Evolutionary conservation across 768 basidiomycete species (phyloP).

Genomic region (Pisolithus albus): DNA sequence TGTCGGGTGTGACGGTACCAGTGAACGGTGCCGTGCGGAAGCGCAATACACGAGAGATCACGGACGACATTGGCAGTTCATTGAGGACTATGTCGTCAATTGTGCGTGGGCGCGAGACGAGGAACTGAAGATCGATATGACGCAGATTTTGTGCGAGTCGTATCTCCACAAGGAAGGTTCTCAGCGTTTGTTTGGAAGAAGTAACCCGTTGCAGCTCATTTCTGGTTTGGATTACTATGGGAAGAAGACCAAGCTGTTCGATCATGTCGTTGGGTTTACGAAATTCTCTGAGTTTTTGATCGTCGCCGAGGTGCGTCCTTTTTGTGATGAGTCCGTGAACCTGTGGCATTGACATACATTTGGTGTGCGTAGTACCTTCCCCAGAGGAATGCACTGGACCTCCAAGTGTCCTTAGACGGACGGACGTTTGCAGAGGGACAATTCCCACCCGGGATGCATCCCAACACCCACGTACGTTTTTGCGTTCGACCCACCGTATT

Average conservation of each 20-base stretch:
- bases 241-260: slow-evolving; percentile 71
- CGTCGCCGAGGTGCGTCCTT: slow-evolving; percentile 74
- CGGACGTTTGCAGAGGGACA: slow-evolving; percentile 73
- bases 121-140: slow-evolving; percentile 71
- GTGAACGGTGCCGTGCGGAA: slow-evolving; percentile 59
- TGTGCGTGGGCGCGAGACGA: slow-evolving; percentile 90
- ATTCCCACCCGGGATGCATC: slow-evolving; percentile 88
- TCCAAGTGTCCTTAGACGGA: slow-evolving; percentile 93
- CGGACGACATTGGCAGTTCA: slow-evolving; percentile 64
- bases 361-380: slow-evolving; percentile 39
- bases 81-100: slow-evolving; percentile 84
- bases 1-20: slow-evolving; percentile 47
- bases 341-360: background rate
- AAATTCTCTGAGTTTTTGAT: slow-evolving; percentile 96
- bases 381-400: slow-evolving; percentile 53
- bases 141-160: slow-evolving; percentile 89
- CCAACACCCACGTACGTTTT: slow-evolving; percentile 77
- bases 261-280: slow-evolving; percentile 87
- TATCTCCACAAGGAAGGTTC: slow-evolving; percentile 76
- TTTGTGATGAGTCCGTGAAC: slow-evolving; percentile 15
- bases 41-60: slow-evolving; percentile 72
- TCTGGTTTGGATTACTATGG: slow-evolving; percentile 68
- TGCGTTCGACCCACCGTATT: background rate
- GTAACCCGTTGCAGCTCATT: slow-evolving; percentile 72
- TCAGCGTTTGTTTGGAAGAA: slow-evolving; percentile 50